Conservation (phyloP, 2,329 filamentous ascomycete genomes). For the Pyricularia pennisetigena region DNA sequence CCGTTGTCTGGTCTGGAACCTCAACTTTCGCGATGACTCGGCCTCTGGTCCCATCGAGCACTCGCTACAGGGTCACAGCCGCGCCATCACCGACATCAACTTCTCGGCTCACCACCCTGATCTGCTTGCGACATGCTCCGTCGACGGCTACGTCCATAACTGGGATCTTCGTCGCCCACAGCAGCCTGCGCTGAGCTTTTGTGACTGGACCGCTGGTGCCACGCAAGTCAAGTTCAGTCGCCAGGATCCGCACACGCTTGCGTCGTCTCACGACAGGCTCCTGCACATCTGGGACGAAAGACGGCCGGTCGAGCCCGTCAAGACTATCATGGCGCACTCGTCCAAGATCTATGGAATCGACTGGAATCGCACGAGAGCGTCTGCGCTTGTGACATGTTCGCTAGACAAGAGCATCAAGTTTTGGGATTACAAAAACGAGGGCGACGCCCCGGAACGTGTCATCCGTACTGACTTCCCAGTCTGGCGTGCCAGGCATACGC, state of each 20-base stretch:
- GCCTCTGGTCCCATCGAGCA: constrained; percentile 66
- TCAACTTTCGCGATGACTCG: constrained; percentile 69
- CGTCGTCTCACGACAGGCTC: constrained; percentile 82
- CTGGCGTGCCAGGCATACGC: constrained; percentile 84
- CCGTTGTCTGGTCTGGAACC: constrained; percentile 87
- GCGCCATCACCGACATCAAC: constrained; percentile 93
- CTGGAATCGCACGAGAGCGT: constrained; percentile 73
- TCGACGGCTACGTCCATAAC: constrained; percentile 86
- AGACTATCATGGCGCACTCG: constrained; percentile 76
- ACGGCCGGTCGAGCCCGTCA: constrained; percentile 66
- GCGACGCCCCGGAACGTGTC: constrained; percentile 59
- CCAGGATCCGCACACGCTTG: constrained; percentile 75
- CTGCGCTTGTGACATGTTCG: constrained; percentile 75
- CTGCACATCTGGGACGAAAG: constrained; percentile 87
- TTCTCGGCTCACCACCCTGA: constrained; percentile 91
- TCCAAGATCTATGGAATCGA: constrained; percentile 95
- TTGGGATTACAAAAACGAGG: constrained; percentile 57
- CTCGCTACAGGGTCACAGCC: constrained; percentile 70
- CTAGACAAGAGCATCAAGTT: constrained; percentile 89
- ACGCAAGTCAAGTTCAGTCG: constrained; percentile 95
- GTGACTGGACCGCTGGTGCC: constrained; percentile 87
- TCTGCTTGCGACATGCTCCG: constrained; percentile 78
- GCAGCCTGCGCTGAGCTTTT: constrained; percentile 70
- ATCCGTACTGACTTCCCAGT: constrained; percentile 80
- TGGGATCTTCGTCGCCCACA: constrained; percentile 76